These are phyloP conservation scores for Huntiella abstrusa DNA, from an alignment of 2,329 filamentous ascomycete genomes.

Conservation along the genomic window DNA sequence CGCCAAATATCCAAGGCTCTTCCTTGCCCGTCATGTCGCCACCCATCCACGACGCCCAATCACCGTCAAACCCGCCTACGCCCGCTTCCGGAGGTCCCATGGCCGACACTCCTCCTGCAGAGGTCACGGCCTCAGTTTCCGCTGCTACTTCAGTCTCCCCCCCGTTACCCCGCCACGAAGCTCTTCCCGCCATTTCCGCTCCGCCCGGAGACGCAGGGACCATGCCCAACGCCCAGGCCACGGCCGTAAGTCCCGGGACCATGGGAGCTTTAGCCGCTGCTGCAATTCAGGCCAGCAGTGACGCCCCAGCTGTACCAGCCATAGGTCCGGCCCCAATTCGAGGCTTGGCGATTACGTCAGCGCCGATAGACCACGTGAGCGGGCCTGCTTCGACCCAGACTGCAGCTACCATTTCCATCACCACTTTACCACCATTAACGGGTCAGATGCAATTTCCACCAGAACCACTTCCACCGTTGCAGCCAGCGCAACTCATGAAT, in stretches of 20 bases:
- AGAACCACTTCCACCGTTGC: constrained; percentile 29
- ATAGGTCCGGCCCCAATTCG: constrained; percentile 28
- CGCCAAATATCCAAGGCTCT: no score
- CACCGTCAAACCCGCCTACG: constrained; percentile 11
- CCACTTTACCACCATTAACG: constrained; percentile 14
- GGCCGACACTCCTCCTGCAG: neutral
- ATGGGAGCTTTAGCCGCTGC: constrained; percentile 13
- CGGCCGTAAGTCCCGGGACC: neutral
- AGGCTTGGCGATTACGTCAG: constrained; percentile 28
- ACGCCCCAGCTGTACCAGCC: neutral
- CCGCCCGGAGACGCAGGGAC: neutral
- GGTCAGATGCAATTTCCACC: constrained; percentile 31
- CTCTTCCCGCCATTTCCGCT: no score
- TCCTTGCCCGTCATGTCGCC: constrained; percentile 9
- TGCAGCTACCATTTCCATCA: neutral
- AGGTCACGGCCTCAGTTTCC: neutral
- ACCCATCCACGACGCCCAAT: constrained; percentile 15
- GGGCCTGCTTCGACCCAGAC: neutral
- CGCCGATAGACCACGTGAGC: constrained; percentile 16
- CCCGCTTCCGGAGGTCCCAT: constrained; percentile 2
- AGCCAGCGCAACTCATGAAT: constrained; percentile 29
- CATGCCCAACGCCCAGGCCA: neutral
- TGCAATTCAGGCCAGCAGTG: constrained; percentile 7
- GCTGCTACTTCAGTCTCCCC: neutral
- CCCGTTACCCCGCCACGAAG: neutral